A percentile compares a stretch with the other conserved stretches of the same genome.
phyloP scores from a whole-genome alignment of 2,329 filamentous ascomycete genomes.

The Penicillium brasilianum region DNA sequence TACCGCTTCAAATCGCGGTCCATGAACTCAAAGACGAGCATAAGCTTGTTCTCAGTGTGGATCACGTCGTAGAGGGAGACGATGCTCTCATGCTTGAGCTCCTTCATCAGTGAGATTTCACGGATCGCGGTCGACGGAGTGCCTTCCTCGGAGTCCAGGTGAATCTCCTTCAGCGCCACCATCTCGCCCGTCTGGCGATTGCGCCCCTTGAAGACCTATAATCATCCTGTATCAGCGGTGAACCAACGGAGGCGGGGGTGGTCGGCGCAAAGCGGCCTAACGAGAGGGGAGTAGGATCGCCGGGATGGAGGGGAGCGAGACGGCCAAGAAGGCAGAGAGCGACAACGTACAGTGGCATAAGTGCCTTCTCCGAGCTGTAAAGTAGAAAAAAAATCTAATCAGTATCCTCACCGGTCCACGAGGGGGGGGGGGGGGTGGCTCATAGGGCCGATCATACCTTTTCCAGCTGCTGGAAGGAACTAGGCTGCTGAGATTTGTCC shows the following conservation, averaged over 20 bases:
- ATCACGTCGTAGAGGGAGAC: slow-evolving; percentile 98
- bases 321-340: slow-evolving; percentile 7
- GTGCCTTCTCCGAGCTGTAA: slow-evolving; percentile 86
- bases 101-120: slow-evolving; percentile 99
- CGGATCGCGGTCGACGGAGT: slow-evolving; percentile 96
- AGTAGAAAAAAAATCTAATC: slow-evolving; percentile 35
- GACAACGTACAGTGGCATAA: slow-evolving; percentile 82
- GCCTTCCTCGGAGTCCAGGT: slow-evolving; percentile 97
- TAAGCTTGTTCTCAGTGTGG: slow-evolving; percentile 98
- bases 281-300: not conserved
- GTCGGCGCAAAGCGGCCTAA: slow-evolving; percentile 7
- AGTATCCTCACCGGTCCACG: slow-evolving; percentile 7
- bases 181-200: slow-evolving; percentile 97
- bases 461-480: slow-evolving; percentile 98
- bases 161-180: slow-evolving; percentile 97
- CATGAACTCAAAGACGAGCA: slow-evolving; percentile 99
- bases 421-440: slow-evolving; percentile 2
- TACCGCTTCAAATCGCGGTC: slow-evolving; percentile 98
- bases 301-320: not conserved
- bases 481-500: slow-evolving; percentile 91
- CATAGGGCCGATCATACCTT: slow-evolving; percentile 57
- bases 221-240: slow-evolving; percentile 28
- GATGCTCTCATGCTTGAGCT: slow-evolving; percentile 98
- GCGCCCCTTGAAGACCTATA: slow-evolving; percentile 94
- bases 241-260: slow-evolving; percentile 1